Conservation (phyloP, 176 grass and related monocot genomes). For the Oryza officinalis region DNA sequence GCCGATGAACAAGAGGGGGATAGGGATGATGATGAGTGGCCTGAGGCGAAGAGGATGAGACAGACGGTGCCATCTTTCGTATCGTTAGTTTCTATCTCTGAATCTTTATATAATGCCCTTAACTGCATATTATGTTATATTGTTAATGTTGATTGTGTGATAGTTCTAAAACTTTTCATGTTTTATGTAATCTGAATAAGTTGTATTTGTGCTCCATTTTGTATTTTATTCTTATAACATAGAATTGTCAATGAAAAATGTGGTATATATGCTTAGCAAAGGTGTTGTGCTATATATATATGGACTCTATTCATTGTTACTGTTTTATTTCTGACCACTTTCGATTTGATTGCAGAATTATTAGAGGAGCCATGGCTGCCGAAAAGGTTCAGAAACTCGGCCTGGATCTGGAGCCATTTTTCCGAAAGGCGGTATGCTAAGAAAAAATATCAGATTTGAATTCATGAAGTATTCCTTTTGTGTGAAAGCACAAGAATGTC, state of each 20-base stretch:
- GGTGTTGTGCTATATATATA: not conserved
- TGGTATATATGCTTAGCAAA: not conserved
- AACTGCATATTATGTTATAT: not conserved
- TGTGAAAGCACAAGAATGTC: not conserved
- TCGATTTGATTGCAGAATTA: not conserved
- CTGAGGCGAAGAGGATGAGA: not conserved
- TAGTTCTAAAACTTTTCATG: not conserved
- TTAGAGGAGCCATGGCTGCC: not conserved
- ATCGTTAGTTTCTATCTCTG: not conserved
- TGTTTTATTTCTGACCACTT: not conserved
- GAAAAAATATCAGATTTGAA: slow-evolving; percentile 7
- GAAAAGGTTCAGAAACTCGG: not conserved
- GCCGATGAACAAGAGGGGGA: not conserved
- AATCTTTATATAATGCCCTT: not conserved
- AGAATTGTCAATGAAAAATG: too few species aligned
- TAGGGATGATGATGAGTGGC: not conserved
- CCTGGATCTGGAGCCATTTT: not conserved
- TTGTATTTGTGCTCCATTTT: not conserved
- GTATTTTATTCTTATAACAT: too few species aligned
- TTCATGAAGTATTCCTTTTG: not conserved
- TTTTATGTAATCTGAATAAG: not conserved
- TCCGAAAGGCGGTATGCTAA: slow-evolving; percentile 18
- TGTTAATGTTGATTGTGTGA: not conserved
- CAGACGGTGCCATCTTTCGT: not conserved
- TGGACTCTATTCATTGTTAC: not conserved